Evolutionary conservation across 2,329 filamentous ascomycete genomes (phyloP).

Genomic region (Pseudocercospora macadamiae): DNA sequence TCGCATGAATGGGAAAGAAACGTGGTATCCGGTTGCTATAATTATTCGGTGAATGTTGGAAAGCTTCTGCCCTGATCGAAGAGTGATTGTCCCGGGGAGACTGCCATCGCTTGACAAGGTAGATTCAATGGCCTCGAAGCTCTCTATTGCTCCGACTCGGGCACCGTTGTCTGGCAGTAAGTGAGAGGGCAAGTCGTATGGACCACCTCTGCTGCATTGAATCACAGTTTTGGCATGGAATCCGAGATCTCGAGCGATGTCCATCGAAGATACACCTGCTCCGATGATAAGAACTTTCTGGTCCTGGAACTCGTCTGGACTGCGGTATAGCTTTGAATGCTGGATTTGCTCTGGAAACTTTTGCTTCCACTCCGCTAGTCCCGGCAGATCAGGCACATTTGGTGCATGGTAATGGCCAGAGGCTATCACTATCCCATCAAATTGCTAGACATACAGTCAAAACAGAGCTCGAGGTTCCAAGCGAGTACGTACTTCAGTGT

Average conservation of each 20-base stretch:
- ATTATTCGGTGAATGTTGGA: conserved; percentile 64
- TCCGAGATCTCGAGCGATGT: conserved; percentile 58
- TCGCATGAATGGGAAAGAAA: conserved; percentile 66
- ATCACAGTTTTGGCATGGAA: conserved; percentile 50
- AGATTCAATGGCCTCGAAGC: conserved; percentile 43
- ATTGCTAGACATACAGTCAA: conserved; percentile 35
- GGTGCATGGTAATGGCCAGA: conserved; percentile 59
- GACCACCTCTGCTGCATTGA: conserved; percentile 63
- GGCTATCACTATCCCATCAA: conserved; percentile 58
- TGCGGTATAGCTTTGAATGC: conserved; percentile 58
- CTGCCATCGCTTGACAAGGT: conserved; percentile 31
- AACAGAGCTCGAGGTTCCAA: not conserved
- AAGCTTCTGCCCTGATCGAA: conserved; percentile 59
- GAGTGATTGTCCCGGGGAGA: conserved; percentile 55
- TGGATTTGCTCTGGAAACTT: conserved; percentile 49
- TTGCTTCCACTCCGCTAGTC: conserved; percentile 51
- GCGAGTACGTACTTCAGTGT: not conserved
- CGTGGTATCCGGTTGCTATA: conserved; percentile 70
- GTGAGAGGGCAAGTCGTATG: conserved; percentile 59
- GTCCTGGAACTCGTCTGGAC: conserved; percentile 52
- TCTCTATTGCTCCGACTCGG: conserved; percentile 56
- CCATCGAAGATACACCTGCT: conserved; percentile 58
- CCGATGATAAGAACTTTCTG: conserved; percentile 62
- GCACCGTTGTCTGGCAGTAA: conserved; percentile 58
- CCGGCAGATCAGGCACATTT: conserved; percentile 53